These are phyloP conservation scores for Geotrichum candidum DNA, from an alignment of 1,139 yeast species.

Conservation along the genomic window DNA sequence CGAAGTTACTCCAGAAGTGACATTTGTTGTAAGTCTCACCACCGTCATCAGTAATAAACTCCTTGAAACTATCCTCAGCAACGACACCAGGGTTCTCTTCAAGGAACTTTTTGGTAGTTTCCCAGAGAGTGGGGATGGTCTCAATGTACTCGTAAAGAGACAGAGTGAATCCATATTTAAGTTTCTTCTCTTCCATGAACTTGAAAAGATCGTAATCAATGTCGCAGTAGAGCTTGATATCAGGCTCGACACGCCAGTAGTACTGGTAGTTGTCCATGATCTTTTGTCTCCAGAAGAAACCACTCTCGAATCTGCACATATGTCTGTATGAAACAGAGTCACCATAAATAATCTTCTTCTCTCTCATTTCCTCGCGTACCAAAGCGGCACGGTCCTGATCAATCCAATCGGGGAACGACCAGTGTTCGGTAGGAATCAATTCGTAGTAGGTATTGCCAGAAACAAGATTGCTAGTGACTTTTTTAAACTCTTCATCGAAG, in stretches of 20 bases:
- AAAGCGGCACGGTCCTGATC: conserved; percentile 56
- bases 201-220: conserved; percentile 78
- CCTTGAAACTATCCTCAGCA: conserved; percentile 54
- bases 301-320: conserved; percentile 93
- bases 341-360: conserved; percentile 54
- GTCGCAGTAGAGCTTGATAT: conserved; percentile 73
- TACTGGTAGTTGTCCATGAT: conserved; percentile 67
- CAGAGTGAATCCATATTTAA: conserved; percentile 74
- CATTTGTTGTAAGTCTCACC: conserved; percentile 70
- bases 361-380: conserved; percentile 46
- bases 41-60: conserved; percentile 61
- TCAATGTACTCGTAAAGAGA: conserved; percentile 77
- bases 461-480: conserved; percentile 42
- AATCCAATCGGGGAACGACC: conserved; percentile 71
- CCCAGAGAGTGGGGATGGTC: conserved; percentile 80
- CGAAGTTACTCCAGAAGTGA: conserved; percentile 94
- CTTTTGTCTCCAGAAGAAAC: conserved; percentile 82
- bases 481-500: conserved; percentile 49
- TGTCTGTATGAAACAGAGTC: conserved; percentile 64
- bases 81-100: conserved; percentile 55
- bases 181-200: conserved; percentile 71
- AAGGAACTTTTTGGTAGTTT: conserved; percentile 62
- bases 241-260: conserved; percentile 98
- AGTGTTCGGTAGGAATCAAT: conserved; percentile 58
- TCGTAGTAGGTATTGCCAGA: conserved; percentile 66